phyloP scores from a whole-genome alignment of 2,329 filamentous ascomycete species.

The Pseudogymnoascus verrucosus region DNA sequence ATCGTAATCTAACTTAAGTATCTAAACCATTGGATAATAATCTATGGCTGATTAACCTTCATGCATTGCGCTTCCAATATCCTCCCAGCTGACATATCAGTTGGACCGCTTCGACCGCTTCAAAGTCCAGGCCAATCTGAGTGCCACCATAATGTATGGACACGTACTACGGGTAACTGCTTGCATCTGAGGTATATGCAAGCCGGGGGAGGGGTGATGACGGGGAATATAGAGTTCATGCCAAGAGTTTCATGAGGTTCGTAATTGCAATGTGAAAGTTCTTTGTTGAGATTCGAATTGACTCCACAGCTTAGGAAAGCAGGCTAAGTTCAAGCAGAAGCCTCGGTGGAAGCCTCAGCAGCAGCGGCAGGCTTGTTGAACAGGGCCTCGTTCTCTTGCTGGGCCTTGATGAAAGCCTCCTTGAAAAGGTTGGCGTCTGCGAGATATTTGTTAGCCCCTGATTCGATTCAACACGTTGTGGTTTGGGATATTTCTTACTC shows the following conservation, averaged over 20 bases:
- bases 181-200: neutral
- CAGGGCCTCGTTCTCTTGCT: conserved; percentile 88
- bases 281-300: conserved; percentile 3
- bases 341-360: conserved; percentile 14
- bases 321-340: conserved; percentile 2
- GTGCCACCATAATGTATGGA: conserved; percentile 4
- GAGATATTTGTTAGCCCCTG: conserved; percentile 24
- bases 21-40: conserved; percentile 7
- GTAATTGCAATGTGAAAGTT: conserved; percentile 11
- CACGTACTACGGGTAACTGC: conserved; percentile 5
- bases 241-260: conserved; percentile 11
- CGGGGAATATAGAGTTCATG: conserved; percentile 6
- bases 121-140: conserved; percentile 7
- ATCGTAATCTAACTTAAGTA: conserved; percentile 9
- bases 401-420: conserved; percentile 92
- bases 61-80: conserved; percentile 8
- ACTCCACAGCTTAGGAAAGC: conserved; percentile 1
- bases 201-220: neutral
- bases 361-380: conserved; percentile 48
- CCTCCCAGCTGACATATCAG: conserved; percentile 4
- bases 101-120: neutral
- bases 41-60: conserved; percentile 8
- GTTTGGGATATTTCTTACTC: conserved; percentile 49
- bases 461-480: conserved; percentile 8
- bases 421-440: conserved; percentile 94